phyloP scores from a whole-genome alignment of 2,329 filamentous ascomycete genomes.

The Coniosporium tulheliwenetii region DNA sequence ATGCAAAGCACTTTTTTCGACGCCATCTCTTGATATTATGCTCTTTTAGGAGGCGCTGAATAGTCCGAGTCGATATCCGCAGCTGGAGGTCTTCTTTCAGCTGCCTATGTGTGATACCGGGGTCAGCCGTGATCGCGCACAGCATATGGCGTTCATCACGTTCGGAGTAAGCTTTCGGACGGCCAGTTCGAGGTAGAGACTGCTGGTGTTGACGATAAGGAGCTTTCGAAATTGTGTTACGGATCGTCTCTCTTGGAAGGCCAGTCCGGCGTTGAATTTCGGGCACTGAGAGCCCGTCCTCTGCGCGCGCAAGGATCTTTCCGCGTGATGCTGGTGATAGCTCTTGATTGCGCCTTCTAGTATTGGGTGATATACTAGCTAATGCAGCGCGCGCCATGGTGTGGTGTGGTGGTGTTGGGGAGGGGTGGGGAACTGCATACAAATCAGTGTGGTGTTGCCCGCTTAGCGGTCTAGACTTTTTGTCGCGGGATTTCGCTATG shows the following conservation, averaged over 20 bases:
- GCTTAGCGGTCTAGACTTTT: not conserved
- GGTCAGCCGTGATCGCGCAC: not conserved
- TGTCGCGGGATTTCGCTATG: too few species aligned
- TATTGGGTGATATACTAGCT: not conserved
- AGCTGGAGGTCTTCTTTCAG: not conserved
- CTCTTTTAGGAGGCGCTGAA: slow-evolving; percentile 1
- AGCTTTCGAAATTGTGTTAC: not conserved
- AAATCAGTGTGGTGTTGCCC: not conserved
- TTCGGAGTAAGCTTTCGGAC: not conserved
- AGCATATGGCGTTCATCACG: not conserved
- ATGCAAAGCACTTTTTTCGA: slow-evolving; percentile 4
- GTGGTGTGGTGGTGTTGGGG: not conserved
- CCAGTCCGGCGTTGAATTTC: not conserved
- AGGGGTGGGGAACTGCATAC: not conserved
- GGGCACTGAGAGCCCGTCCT: not conserved
- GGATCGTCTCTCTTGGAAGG: not conserved
- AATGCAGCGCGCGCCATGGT: not conserved
- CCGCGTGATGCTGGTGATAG: not conserved
- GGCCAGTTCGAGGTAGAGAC: slow-evolving; percentile 1
- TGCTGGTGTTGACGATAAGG: not conserved
- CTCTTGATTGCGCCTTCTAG: not conserved
- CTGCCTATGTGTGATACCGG: not conserved
- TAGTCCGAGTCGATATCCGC: not conserved
- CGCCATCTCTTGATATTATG: slow-evolving; percentile 8
- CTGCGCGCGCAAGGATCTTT: not conserved